Percentiles rank a stretch among this genome's conserved stretches.
Evolutionary conservation across 2,329 filamentous ascomycete genomes (phyloP).

Genomic region (Clarireedia monteithiana): DNA sequence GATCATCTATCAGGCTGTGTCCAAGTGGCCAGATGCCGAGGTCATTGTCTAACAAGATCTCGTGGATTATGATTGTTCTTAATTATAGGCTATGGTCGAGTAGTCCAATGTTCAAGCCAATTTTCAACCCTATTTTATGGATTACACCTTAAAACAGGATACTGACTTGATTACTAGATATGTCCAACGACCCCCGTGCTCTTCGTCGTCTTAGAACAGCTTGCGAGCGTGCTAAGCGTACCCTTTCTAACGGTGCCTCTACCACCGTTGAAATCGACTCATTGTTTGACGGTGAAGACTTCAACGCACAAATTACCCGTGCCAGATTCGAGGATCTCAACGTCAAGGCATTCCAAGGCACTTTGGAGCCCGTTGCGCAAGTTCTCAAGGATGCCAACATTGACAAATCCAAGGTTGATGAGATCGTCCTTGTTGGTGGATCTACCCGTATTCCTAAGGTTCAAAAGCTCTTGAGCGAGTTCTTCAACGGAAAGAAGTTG

Average conservation of each 20-base stretch:
- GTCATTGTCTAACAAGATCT: no score
- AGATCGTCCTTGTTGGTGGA: conserved; percentile 98
- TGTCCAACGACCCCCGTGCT: conserved; percentile 79
- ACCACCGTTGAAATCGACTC: conserved; percentile 98
- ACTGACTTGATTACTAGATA: conserved; percentile 32
- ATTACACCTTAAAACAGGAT: neutral
- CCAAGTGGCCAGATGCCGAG: no score
- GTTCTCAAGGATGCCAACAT: conserved; percentile 88
- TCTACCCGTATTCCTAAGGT: conserved; percentile 98
- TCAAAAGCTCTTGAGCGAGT: conserved; percentile 98
- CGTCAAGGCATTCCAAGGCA: conserved; percentile 88
- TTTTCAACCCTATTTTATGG: no score
- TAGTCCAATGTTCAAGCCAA: no score
- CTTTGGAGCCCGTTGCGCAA: conserved; percentile 90
- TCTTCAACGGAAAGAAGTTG: conserved; percentile 99
- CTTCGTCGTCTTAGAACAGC: conserved; percentile 93
- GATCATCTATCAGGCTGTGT: no score
- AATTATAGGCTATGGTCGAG: no score
- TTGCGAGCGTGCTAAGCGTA: conserved; percentile 99
- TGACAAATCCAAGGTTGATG: conserved; percentile 87
- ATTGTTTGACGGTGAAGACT: conserved; percentile 95
- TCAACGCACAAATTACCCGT: conserved; percentile 94
- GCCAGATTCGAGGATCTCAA: conserved; percentile 99
- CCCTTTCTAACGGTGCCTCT: conserved; percentile 92
- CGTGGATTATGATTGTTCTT: no score